These are phyloP conservation scores for Nemania diffusa DNA, from an alignment of 2,329 filamentous ascomycete genomes.

Conservation along the genomic window DNA sequence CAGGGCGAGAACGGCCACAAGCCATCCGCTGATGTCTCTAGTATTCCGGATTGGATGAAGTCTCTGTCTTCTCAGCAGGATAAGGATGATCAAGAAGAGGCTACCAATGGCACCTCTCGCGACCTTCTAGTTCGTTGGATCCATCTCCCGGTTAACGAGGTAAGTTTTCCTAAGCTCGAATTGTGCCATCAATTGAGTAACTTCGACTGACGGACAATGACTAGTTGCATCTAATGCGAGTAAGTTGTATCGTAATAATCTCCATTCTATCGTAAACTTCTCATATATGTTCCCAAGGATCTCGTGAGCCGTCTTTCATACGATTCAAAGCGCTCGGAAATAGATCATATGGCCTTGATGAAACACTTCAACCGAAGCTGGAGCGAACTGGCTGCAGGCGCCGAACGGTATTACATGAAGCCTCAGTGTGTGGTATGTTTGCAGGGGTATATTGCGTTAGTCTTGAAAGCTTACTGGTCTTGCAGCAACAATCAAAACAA, in stretches of 20 bases:
- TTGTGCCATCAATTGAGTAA: neutral
- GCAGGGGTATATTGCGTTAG: neutral
- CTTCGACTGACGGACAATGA: neutral
- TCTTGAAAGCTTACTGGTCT: neutral
- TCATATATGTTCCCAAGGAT: neutral
- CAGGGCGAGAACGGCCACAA: neutral
- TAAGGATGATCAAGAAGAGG: neutral
- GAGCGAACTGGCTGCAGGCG: constrained; percentile 29
- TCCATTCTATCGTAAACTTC: neutral
- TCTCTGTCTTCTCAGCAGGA: neutral
- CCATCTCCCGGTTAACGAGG: constrained; percentile 1
- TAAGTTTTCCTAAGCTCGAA: neutral
- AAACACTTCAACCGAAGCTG: constrained; percentile 30
- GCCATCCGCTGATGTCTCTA: neutral
- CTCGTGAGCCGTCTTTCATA: neutral
- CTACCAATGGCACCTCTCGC: neutral
- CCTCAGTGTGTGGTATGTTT: constrained; percentile 30
- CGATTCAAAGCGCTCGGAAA: neutral
- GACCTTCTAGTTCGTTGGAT: neutral
- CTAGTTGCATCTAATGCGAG: neutral
- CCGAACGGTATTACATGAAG: constrained; percentile 29
- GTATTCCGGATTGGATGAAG: neutral
- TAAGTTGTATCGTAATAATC: neutral
- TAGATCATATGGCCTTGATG: constrained; percentile 10
- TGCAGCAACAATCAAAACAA: neutral